Evolutionary conservation across 352 stramenopile genomes (phyloP).

Genomic region (Phytophthora brassicae): DNA sequence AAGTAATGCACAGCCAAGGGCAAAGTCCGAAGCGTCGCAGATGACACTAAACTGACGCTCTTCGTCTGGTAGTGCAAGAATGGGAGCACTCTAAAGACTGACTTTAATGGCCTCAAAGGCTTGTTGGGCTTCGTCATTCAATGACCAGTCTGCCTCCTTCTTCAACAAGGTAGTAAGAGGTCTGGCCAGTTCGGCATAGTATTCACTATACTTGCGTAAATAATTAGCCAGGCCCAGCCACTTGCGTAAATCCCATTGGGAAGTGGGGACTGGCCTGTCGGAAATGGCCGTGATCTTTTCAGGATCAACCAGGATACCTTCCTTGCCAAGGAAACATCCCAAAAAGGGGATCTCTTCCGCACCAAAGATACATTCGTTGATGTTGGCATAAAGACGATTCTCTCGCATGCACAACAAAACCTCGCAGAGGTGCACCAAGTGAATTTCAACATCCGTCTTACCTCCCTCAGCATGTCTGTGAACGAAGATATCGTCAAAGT

Average conservation of each 20-base stretch:
- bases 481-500: no score
- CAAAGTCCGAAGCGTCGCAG: conserved; percentile 3
- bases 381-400: no score
- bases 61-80: neutral
- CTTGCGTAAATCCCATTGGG: conserved; percentile 4
- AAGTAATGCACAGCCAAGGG: conserved; percentile 11
- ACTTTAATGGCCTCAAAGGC: conserved; percentile 15
- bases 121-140: conserved; percentile 4
- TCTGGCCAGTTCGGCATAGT: conserved; percentile 8
- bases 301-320: no score
- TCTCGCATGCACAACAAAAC: no score
- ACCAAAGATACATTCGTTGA: no score
- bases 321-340: no score
- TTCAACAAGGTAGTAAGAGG: conserved; percentile 21
- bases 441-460: no score
- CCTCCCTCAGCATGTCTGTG: no score
- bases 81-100: conserved; percentile 9
- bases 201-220: conserved; percentile 19
- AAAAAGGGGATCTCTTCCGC: no score
- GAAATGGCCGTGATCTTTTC: no score
- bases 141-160: conserved; percentile 19
- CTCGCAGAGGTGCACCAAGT: no score
- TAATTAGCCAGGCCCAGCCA: conserved; percentile 27
- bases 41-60: neutral
- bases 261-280: neutral